A percentile compares a stretch with the other conserved stretches of the same genome.
Conservation (phyloP, 73 alveolate species). For the Paramecium sexaurelia region DNA sequence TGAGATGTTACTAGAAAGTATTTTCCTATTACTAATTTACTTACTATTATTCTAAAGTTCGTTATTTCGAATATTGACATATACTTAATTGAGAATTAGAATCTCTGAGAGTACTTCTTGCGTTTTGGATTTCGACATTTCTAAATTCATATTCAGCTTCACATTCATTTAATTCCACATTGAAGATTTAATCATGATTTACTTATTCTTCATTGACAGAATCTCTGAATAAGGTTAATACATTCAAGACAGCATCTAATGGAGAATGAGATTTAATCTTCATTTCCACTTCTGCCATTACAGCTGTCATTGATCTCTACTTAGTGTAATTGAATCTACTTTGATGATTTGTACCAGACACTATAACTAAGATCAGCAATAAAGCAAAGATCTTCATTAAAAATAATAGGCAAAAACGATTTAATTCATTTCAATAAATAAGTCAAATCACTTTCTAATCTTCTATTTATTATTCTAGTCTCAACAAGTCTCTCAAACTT, state of each 20-base stretch:
- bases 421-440: not conserved
- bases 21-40: not conserved
- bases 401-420: slow-evolving; percentile 6
- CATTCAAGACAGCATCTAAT: slow-evolving; percentile 34
- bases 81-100: not conserved
- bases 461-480: not conserved
- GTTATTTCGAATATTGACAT: not conserved
- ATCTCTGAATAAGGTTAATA: slow-evolving; percentile 21
- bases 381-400: slow-evolving; percentile 22
- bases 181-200: slow-evolving; percentile 31
- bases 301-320: slow-evolving; percentile 47
- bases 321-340: not conserved
- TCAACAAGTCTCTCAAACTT: too few relatives aligned
- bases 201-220: slow-evolving; percentile 53
- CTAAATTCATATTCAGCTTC: slow-evolving; percentile 17
- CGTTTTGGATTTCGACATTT: not conserved
- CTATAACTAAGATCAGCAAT: not conserved
- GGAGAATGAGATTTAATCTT: slow-evolving; percentile 14
- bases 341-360: not conserved
- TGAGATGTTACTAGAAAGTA: not conserved
- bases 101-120: not conserved
- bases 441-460: not conserved
- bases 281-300: slow-evolving; percentile 31
- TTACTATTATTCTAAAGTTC: not conserved
- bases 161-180: slow-evolving; percentile 2